Evolutionary conservation across 176 grass and related monocot species (phyloP), one percentile per base, ranked within the genome.

Genomic region (Bothriochloa decipiens): DNA sequence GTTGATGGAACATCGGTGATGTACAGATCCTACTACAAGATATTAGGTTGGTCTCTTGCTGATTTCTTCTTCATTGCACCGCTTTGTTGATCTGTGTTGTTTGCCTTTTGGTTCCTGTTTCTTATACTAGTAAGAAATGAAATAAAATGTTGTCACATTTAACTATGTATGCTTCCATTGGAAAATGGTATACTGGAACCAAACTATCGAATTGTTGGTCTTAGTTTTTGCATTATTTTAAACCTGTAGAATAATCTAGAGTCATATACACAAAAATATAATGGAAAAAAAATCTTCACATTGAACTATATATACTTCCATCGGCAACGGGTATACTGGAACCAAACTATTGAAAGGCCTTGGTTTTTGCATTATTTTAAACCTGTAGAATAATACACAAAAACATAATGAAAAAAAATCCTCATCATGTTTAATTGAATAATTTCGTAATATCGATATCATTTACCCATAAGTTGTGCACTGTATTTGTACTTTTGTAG

Each of bases 11-110:
- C 93, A 14, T 89, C 91, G 35, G 86, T 99, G 81, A 96, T 99
- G 91, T 96, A 99, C 77, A 95, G 96, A 85, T 94, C 96, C 73
- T 99, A 99, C 85, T 99, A 94, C 89, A 94, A 94, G 84, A 91
- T 99, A 90, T 90, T 99, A 81, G 96, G 96, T 92, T 20, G 84
- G 75, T 86, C 7, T 55, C 83, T 32, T 68, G 71, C 78, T 49
- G 17, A 5, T 64, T 36, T 69, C 22, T 45, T 64, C 40, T 43
- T 49, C 33, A 45, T 69, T 71, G 20, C 17, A 25, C 23, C 5
- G 14, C 3, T 75, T 11, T 78, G 32, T 83, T 37, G 12, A 22
- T 75, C 70, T 35, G 9, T 85, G 55, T 62, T 55, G 55, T 49
- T 57, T 46, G 40, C 69, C n/a, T 70, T 77, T 65, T 58, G 4